Conservation (phyloP, 1,284 basidiomycete species). For the Gymnopus androsaceus region DNA sequence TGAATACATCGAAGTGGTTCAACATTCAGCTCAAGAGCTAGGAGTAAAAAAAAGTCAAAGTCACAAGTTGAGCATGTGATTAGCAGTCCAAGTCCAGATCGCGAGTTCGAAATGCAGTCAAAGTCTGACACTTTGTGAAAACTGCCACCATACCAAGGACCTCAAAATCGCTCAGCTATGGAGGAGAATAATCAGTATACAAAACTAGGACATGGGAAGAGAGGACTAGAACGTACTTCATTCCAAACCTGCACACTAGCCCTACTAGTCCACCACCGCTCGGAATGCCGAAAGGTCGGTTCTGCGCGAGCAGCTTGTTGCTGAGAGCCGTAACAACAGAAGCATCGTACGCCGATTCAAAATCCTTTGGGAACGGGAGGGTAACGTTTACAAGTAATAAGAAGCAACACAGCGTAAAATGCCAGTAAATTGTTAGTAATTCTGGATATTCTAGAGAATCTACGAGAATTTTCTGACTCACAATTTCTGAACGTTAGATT, state of each 20-base stretch:
- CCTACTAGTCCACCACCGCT: conserved; percentile 61
- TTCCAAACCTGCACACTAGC: conserved; percentile 68
- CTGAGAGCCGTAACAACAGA: conserved; percentile 34
- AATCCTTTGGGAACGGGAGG: conserved; percentile 47
- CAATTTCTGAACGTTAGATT: too few relatives aligned
- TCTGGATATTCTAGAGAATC: too few relatives aligned
- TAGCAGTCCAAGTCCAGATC: too few relatives aligned
- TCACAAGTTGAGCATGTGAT: too few relatives aligned
- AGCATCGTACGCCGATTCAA: conserved; percentile 31
- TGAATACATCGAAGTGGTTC: too few relatives aligned
- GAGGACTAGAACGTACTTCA: conserved; percentile 47
- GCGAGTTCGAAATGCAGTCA: too few relatives aligned
- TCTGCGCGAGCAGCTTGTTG: conserved; percentile 40
- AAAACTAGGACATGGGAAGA: conserved; percentile 2
- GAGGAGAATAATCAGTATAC: not conserved
- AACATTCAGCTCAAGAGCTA: too few relatives aligned
- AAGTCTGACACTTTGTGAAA: too few relatives aligned
- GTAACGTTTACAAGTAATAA: conserved; percentile 63
- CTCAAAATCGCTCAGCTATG: not conserved
- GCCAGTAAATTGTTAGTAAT: too few relatives aligned
- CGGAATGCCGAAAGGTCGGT: conserved; percentile 48
- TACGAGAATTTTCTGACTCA: too few relatives aligned
- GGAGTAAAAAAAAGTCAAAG: too few relatives aligned
- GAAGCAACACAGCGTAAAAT: too few relatives aligned
- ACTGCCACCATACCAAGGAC: not conserved